phyloP scores from a whole-genome alignment of 306 rosid species.

The Cucumis cinereus region DNA sequence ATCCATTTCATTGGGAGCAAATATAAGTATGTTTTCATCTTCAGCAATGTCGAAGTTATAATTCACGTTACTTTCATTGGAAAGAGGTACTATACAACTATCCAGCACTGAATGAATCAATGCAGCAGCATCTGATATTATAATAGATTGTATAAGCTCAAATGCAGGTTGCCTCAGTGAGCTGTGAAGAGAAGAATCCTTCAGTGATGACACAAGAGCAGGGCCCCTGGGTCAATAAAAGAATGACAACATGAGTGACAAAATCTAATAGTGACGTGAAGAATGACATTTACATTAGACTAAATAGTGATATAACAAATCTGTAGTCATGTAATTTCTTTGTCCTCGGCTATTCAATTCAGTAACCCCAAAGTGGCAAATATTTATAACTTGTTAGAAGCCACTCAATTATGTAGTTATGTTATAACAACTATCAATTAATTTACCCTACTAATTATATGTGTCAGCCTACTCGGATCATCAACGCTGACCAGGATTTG shows the following conservation, averaged over 20 bases:
- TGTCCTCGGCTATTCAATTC: neutral
- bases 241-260: conserved; percentile 8
- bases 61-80: conserved; percentile 19
- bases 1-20: conserved; percentile 39
- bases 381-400: neutral
- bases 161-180: conserved; percentile 94
- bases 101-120: conserved; percentile 43
- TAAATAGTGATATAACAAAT: neutral
- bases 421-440: neutral
- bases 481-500: neutral
- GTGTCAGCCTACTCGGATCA: neutral
- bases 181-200: conserved; percentile 81
- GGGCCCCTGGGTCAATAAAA: conserved; percentile 72
- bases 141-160: conserved; percentile 73
- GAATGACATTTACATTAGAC: neutral
- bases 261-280: neutral
- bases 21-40: conserved; percentile 26
- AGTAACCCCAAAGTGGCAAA: neutral
- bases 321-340: neutral
- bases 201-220: conserved; percentile 75
- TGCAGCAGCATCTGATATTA: conserved; percentile 84
- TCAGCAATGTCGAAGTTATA: conserved; percentile 35
- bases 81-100: conserved; percentile 22
- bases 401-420: neutral
- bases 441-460: neutral